phyloP scores from a whole-genome alignment of 2,329 filamentous ascomycete species.

The Trichophyton schoenleinii region DNA sequence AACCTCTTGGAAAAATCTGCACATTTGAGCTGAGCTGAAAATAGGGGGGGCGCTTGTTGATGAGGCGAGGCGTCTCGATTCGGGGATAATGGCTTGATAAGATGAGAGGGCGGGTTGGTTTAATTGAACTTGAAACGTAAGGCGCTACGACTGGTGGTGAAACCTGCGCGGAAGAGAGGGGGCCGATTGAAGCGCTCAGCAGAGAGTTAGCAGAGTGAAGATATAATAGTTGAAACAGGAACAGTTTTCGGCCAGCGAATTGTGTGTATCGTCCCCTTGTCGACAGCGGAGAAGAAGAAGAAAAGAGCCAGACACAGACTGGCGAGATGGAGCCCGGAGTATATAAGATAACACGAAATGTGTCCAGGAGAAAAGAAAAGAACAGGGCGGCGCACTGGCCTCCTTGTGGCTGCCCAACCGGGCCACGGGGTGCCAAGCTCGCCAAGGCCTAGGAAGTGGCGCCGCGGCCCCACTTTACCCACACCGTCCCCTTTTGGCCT shows the following conservation, averaged over 20 bases:
- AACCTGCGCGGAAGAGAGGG: background rate
- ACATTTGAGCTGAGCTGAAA: background rate
- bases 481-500: background rate
- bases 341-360: background rate
- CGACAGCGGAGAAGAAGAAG: background rate
- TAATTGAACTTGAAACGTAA: background rate
- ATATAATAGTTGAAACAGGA: background rate
- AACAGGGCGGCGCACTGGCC: background rate
- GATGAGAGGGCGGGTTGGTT: background rate
- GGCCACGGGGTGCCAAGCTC: background rate
- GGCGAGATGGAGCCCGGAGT: background rate
- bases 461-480: background rate
- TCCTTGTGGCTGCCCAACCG: background rate
- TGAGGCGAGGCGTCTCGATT: background rate
- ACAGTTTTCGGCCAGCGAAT: constrained; percentile 4
- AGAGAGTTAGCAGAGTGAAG: background rate
- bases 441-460: background rate
- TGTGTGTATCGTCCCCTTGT: background rate
- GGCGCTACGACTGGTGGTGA: background rate
- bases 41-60: no score
- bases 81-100: background rate
- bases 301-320: background rate
- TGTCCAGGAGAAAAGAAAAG: background rate
- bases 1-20: background rate
- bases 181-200: background rate